Conservation (phyloP, 345 rosid genomes). For the Passiflora organensis region DNA sequence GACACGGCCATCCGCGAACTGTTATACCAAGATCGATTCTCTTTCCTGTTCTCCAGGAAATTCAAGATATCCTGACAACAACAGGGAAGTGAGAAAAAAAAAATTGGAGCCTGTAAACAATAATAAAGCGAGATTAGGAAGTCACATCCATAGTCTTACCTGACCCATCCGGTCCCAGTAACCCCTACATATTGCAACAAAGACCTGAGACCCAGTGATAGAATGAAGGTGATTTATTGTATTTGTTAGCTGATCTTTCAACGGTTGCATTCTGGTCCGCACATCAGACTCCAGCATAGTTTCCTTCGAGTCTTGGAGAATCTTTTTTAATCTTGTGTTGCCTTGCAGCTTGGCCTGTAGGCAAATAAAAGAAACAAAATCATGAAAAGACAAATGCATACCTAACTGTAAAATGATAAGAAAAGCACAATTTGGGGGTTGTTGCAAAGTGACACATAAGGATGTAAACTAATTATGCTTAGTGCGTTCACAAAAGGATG, state of each 20-base stretch:
- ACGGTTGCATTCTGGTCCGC: conserved; percentile 66
- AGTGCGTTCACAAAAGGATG: no score
- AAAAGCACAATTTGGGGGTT: not conserved
- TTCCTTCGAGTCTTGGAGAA: conserved; percentile 90
- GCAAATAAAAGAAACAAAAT: conserved; percentile 3
- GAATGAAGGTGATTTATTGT: conserved; percentile 77
- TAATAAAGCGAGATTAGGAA: not conserved
- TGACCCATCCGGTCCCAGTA: conserved; percentile 98
- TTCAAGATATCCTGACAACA: conserved; percentile 71
- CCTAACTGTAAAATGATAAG: not conserved
- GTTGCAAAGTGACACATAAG: not conserved
- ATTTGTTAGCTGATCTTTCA: conserved; percentile 71
- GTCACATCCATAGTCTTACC: conserved; percentile 32
- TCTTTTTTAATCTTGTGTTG: conserved; percentile 80
- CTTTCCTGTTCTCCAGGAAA: conserved; percentile 94
- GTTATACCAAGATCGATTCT: conserved; percentile 93
- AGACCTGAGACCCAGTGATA: conserved; percentile 67
- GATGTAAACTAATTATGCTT: not conserved
- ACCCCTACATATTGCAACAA: conserved; percentile 75
- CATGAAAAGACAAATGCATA: not conserved
- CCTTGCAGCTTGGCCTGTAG: conserved; percentile 70
- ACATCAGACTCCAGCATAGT: conserved; percentile 78
- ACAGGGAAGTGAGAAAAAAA: no score
- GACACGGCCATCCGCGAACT: conserved; percentile 80
- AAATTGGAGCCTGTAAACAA: not conserved